These are phyloP conservation scores for Wakefieldia striispora DNA, from an alignment of 768 basidiomycete species.

Conservation along the genomic window DNA sequence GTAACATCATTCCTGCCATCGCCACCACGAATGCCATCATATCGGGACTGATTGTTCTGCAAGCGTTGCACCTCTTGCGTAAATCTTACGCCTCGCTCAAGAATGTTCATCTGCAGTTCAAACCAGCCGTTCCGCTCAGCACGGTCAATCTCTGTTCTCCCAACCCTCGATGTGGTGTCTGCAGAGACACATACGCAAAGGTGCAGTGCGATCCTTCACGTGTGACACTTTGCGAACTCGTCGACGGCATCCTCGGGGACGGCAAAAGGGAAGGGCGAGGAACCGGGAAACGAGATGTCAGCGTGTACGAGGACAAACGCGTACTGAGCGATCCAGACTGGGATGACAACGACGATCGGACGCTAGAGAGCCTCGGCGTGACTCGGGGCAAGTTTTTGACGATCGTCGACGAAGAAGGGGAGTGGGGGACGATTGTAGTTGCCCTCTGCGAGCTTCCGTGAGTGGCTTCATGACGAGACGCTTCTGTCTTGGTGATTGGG, in stretches of 20 bases:
- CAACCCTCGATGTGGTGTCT: conserved; percentile 79
- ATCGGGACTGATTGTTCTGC: conserved; percentile 91
- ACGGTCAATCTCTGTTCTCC: conserved; percentile 65
- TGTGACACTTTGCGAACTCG: conserved; percentile 68
- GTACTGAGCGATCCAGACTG: conserved; percentile 91
- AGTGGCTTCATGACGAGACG: conserved; percentile 30
- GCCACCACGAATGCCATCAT: conserved; percentile 99
- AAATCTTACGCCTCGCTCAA: conserved; percentile 59
- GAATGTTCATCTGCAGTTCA: conserved; percentile 78
- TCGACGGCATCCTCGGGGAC: conserved; percentile 63
- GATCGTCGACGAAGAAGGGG: conserved; percentile 86
- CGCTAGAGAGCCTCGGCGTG: conserved; percentile 78
- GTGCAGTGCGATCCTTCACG: conserved; percentile 71
- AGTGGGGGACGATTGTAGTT: conserved; percentile 67
- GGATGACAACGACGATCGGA: conserved; percentile 82
- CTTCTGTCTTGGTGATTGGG: not conserved
- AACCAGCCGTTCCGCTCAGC: conserved; percentile 75
- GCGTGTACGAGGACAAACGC: conserved; percentile 83
- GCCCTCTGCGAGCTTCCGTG: conserved; percentile 70
- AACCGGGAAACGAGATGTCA: conserved; percentile 56
- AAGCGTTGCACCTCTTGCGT: conserved; percentile 82
- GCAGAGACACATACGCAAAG: conserved; percentile 78
- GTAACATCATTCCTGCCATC: conserved; percentile 99
- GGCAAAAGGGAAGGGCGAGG: conserved; percentile 35
- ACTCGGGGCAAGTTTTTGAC: conserved; percentile 83